Percentiles rank a stretch among this genome's conserved stretches.
Conservation (phyloP, 345 rosid species). For the Lumnitzera racemosa region DNA sequence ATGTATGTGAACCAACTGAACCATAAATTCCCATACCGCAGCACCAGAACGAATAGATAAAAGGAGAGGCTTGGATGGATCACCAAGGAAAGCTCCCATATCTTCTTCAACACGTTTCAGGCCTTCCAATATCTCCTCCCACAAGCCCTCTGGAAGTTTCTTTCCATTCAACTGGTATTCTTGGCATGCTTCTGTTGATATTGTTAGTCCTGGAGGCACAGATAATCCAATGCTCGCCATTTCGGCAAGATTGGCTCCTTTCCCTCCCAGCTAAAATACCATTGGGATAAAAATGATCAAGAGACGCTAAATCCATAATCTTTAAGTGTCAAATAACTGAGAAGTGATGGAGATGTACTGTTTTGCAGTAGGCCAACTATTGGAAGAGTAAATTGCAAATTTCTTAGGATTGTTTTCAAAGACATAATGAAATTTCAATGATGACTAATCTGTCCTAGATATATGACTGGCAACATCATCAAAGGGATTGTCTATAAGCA, state of each 20-base stretch:
- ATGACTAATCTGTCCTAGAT: too few species aligned
- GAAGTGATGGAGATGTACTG: too few species aligned
- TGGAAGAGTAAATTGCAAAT: too few species aligned
- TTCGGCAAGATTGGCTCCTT: conserved; percentile 96
- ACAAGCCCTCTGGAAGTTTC: conserved; percentile 54
- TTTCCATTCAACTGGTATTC: conserved; percentile 63
- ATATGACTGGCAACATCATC: too few species aligned
- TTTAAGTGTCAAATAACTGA: too few species aligned
- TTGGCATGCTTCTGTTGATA: conserved; percentile 90
- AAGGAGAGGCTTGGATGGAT: conserved; percentile 79
- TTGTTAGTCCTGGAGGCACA: conserved; percentile 91
- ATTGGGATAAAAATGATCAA: background rate
- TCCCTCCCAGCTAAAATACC: conserved; percentile 71
- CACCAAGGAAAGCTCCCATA: conserved; percentile 77
- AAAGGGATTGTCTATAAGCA: background rate
- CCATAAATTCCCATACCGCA: conserved; percentile 49
- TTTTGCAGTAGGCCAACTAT: too few species aligned
- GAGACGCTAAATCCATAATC: too few species aligned
- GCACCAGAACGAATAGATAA: conserved; percentile 98
- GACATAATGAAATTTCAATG: too few species aligned
- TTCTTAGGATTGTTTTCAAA: too few species aligned
- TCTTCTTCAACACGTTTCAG: conserved; percentile 50
- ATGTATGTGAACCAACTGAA: too few species aligned
- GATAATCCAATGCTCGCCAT: conserved; percentile 94
- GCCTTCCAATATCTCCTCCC: conserved; percentile 77